Base-by-base conservation (phyloP, 129 eudicot species). In the Tanacetum coccineum region DNA sequence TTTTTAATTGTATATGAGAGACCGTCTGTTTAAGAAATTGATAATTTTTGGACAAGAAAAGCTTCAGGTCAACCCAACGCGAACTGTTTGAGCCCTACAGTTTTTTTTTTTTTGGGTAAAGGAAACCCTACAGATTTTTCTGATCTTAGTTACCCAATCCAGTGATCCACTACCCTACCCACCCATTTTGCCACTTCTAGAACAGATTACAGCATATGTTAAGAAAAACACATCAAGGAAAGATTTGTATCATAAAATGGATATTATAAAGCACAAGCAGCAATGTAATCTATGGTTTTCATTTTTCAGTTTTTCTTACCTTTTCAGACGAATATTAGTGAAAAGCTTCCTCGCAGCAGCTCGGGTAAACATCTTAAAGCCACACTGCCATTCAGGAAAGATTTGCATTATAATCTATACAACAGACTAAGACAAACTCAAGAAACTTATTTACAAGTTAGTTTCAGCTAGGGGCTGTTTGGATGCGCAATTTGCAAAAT, bases 291-390 rank as follows among this genome's bases (percentile, higher is more conserved):
- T 68, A 39, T 30, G 50, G 61, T n/a, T 22, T 47, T 36, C 42
- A 36, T 6, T 36, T 36, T 36, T 36, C 42, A 36, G 42, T 36
- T 36, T 5, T 30, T 63, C 21, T 74, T 78, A 89, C 96, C 96
- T 80, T 80, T 86, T 89, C 62, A 89, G 71, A 47, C 91, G 97
- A 6, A 86, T 81, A 64, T 90, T 90, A 4, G 85, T 84, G 83
- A 90, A 90, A 71, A 90, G 91, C 76, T 86, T 90, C 76, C 85
- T 76, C 13, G 91, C 97, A 66, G 97, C 95, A 39, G 95, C 95
- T 81, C 95, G 82, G 28, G 95, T 90, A 59, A 90, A 86, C 97
- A 90, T 86, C 83, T 90, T 90, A 70, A 90, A 90, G 67, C 97
- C 97, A 86, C 97, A 90, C 95, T 90, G 91, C 30, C 71, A 63